A percentile compares a stretch with the other conserved stretches of the same genome.
Evolutionary conservation across 2,329 filamentous ascomycete species (phyloP).

Genomic region (Dactylellina cionopaga): DNA sequence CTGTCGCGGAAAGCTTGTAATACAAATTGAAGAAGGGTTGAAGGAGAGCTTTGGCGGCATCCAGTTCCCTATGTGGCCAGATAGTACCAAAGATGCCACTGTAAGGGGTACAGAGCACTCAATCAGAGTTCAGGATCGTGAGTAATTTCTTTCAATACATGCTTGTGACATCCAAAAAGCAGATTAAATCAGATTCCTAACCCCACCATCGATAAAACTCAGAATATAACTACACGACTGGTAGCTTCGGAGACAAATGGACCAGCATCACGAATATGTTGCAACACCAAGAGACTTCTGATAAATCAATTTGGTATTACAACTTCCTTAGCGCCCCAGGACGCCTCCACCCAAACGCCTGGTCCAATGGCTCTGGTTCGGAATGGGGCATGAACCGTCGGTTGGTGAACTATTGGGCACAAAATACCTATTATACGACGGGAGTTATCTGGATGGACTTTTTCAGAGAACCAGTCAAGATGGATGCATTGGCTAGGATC

Average conservation of each 20-base stretch:
- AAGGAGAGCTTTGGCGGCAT: background rate
- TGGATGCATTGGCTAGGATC: background rate
- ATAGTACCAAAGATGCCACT: background rate
- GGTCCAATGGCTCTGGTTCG: background rate
- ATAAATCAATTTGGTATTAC: slow-evolving; percentile 8
- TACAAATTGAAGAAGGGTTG: background rate
- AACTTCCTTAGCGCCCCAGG: background rate
- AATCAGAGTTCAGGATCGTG: background rate
- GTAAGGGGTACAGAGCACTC: background rate
- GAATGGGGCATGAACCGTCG: slow-evolving; percentile 1
- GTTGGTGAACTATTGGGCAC: background rate
- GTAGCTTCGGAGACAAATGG: background rate
- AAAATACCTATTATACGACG: background rate
- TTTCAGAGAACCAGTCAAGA: background rate
- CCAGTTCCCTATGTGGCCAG: background rate
- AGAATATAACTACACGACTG: background rate
- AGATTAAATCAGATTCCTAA: too few species aligned
- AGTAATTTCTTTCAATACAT: too few species aligned
- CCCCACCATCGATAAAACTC: background rate
- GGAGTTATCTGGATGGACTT: background rate
- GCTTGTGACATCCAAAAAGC: too few species aligned
- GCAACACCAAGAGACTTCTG: background rate
- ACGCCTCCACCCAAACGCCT: background rate
- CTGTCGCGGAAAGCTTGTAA: background rate
- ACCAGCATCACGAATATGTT: background rate